Evolutionary conservation across 805 yeast species (phyloP), one percentile per base, ranked within the genome.

Genomic region (Tetrapisispora taiwanensis): DNA sequence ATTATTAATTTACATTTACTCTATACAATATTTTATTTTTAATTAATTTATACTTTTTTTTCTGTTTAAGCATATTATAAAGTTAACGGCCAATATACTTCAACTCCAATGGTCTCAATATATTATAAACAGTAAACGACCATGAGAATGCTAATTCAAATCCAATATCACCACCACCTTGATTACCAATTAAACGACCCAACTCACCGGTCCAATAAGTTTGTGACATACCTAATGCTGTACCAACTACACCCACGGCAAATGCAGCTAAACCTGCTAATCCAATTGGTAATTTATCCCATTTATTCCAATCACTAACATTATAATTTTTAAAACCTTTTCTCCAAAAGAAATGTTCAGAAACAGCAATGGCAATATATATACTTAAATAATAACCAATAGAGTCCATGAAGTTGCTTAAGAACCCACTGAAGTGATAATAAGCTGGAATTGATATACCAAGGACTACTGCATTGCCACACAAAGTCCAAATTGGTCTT

Each of bases 351-450:
- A 84, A 80, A 66, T 88, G 95, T 66, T 88, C 95, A 33, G 85
- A 75, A 13, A 81, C 63, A 20, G 77, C 63, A 65, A 88, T 79
- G 39, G 84, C 76, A 58, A 75, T 77, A 69, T 88, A 89, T 57
- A 87, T 82, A 46, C 95, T 88, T 58, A 88, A 72, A 77, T 92
- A 88, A 73, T 89, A 88, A 55, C 86, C 90, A 63, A 89, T 88
- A 63, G 87, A 68, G 68, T 84, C 78, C 96, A 88, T 86, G 67
- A 88, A 89, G 68, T 84, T 77, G 48, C 73, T 73, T 81, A 88
- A 82, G 55, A 84, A 87, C n/a, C 60, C 55, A 45, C 72, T 78
- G 63, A 88, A 89, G 44, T 72, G 60, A 70, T 82, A 81, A 70
- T 81, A 84, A 34, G 85, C 96, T 36, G 95, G 95, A 53, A 88